Conservation (phyloP, 2,329 filamentous ascomycete species). For the Neofusicoccum cordaticola region DNA sequence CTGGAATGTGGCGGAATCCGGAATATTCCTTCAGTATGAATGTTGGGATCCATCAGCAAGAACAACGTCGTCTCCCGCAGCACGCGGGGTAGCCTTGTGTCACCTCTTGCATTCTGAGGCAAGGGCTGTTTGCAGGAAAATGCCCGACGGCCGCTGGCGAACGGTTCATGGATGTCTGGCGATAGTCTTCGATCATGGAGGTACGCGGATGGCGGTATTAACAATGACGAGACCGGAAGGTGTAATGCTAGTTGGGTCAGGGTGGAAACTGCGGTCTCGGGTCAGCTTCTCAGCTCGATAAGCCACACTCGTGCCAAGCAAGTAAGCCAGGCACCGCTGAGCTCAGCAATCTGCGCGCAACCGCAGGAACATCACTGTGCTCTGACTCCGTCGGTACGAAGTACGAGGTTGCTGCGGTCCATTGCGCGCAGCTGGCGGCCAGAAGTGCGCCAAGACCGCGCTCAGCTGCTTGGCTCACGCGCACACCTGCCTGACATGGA, state of each 20-base stretch:
- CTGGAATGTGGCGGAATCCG: constrained; percentile 52
- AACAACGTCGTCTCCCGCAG: constrained; percentile 54
- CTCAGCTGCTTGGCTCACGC: not conserved
- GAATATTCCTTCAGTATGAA: constrained; percentile 53
- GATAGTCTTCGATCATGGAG: constrained; percentile 52
- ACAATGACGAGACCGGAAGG: constrained; percentile 51
- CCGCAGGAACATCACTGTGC: not conserved
- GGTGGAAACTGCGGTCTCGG: constrained; percentile 44
- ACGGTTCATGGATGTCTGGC: constrained; percentile 47
- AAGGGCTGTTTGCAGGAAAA: constrained; percentile 49
- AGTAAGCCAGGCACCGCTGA: constrained; percentile 7
- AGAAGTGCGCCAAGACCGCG: not conserved
- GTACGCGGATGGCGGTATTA: constrained; percentile 55
- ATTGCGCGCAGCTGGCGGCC: not conserved
- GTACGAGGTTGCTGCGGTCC: not conserved
- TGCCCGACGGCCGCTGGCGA: constrained; percentile 45
- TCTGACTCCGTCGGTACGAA: not conserved
- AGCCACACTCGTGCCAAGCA: not conserved
- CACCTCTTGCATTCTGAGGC: constrained; percentile 44
- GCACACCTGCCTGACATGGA: not conserved
- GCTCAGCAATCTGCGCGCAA: not conserved
- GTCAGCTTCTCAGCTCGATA: not conserved
- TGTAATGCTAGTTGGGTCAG: constrained; percentile 50
- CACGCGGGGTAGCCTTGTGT: constrained; percentile 50
- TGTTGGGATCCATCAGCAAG: constrained; percentile 47